Percentiles rank a stretch among this genome's conserved stretches.
phyloP scores from a whole-genome alignment of 2,329 filamentous ascomycete species.

The Zymoseptoria passerinii region DNA sequence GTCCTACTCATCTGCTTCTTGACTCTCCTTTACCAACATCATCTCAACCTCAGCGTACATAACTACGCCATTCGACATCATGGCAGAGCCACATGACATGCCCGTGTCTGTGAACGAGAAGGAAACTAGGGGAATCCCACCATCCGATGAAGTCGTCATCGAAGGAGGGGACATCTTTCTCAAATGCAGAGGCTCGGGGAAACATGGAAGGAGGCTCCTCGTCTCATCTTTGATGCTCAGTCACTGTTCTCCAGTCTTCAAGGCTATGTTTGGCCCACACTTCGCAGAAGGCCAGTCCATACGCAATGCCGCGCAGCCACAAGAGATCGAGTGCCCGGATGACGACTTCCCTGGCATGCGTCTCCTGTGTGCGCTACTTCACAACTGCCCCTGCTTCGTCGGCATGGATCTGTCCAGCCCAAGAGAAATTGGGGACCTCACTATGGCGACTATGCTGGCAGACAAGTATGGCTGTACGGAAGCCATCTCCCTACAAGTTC shows the following conservation, averaged over 20 bases:
- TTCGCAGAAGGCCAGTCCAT: not conserved
- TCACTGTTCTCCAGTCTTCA: not conserved
- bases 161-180: not conserved
- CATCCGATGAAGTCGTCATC: too few species aligned
- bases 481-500: not conserved
- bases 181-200: not conserved
- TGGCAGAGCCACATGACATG: not conserved
- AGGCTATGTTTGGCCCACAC: not conserved
- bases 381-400: not conserved
- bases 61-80: not conserved
- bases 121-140: too few species aligned
- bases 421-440: not conserved
- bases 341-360: not conserved
- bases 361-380: not conserved
- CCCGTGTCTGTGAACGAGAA: too few species aligned
- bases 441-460: not conserved
- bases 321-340: not conserved
- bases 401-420: not conserved
- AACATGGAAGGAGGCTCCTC: not conserved
- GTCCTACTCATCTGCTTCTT: not conserved
- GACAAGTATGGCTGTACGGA: not conserved
- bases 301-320: not conserved
- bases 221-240: constrained; percentile 1
- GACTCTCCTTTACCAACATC: not conserved
- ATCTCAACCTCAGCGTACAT: not conserved